Base-by-base conservation (phyloP, 768 basidiomycete species). In the Psilocybe azurescens region DNA sequence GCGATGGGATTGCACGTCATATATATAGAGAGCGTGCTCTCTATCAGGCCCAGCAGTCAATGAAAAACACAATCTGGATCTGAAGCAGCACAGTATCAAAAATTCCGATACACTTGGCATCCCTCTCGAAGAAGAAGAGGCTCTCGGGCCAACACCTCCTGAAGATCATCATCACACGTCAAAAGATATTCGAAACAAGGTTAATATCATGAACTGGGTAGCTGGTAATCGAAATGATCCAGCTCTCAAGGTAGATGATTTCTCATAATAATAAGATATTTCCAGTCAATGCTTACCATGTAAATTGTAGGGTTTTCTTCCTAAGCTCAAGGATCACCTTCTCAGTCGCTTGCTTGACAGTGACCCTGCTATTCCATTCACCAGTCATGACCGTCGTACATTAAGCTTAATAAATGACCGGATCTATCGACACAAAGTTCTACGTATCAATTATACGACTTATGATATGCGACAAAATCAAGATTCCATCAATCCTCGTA, bases 381-480 rank as follows among this genome's bases (percentile, higher is more conserved):
- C 67, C 28, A 60, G 57, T 5, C 58, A 54, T 53, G 69, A 63
- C 29, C 65, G 56, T 3, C 69, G 69, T 10, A 66, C 59, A 0
- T 67, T 75, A 3, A n/a, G 16, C 6, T 62, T 73, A 24, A 47
- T 66, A 7, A 70, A 75, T 58, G 59, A 73, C 59, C 62, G 44
- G 38, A 70, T 78, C 24, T 80, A 65, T 54, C 59, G 29, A 5
- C 72, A 77, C 56, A 74, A 73, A 33, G 64, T 70, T 4, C 13
- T 81, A 2, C 74, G 72, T 0, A 57, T 82, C 57, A 68, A 81
- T 64, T 82, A 78, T 55, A 82, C 80, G 0, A 79, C 79, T 0
- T 85, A 84, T 61, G 78, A 85, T 60, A 53, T 80, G 11, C 74
- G 76, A 1, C 73, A 76, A 1, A 64, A 65, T 3, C 78, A 81